phyloP scores from a whole-genome alignment of 768 basidiomycete species.

The Kondoa malvinella region DNA sequence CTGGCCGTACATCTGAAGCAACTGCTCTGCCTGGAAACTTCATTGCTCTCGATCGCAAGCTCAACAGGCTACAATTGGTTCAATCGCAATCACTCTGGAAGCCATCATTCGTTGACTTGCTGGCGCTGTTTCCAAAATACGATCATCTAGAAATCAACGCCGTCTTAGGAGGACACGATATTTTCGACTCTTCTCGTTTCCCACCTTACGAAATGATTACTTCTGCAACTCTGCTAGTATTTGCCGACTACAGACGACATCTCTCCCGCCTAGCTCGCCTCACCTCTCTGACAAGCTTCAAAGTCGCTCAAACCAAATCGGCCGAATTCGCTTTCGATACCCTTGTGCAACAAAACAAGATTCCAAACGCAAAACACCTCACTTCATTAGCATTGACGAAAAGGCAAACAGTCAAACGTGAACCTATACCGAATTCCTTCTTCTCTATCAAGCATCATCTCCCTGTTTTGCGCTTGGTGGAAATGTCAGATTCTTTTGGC shows the following conservation, averaged over 20 bases:
- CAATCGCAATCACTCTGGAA: not conserved
- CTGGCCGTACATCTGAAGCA: not conserved
- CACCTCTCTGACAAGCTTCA: not conserved
- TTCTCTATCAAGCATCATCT: not conserved
- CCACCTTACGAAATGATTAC: not conserved
- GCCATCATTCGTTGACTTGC: not conserved
- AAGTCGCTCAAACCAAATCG: not conserved
- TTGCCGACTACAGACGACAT: not conserved
- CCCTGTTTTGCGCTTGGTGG: not conserved
- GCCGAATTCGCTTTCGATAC: not conserved
- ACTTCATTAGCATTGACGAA: not conserved
- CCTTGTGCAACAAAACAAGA: not conserved
- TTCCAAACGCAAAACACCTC: not conserved
- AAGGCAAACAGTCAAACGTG: not conserved
- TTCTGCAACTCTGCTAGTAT: not conserved
- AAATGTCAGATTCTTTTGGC: not conserved
- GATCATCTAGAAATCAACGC: not conserved
- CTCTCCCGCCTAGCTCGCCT: not conserved
- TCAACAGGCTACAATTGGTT: not conserved
- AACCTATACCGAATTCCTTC: not conserved
- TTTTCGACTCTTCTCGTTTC: not conserved
- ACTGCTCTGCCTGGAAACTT: not conserved
- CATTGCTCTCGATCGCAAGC: not conserved
- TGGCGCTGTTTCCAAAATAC: not conserved
- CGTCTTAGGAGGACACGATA: not conserved